These are phyloP conservation scores for Phytophthora pini DNA, from an alignment of 352 stramenopile species.

Conservation along the genomic window DNA sequence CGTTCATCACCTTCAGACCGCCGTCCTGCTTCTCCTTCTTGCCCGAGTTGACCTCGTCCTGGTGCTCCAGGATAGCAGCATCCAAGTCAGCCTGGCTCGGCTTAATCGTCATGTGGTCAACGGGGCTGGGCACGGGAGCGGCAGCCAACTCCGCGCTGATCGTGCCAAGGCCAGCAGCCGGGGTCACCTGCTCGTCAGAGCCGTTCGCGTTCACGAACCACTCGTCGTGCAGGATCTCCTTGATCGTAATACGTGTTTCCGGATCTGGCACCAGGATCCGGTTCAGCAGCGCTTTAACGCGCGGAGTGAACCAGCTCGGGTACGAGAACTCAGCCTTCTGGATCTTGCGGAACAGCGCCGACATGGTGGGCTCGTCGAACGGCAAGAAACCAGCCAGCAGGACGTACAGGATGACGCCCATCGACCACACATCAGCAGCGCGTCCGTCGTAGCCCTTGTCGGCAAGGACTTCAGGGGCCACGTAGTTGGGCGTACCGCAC, in stretches of 20 bases:
- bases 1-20: constrained; percentile 90
- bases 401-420: constrained; percentile 99
- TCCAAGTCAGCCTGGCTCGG: constrained; percentile 87
- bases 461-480: constrained; percentile 93
- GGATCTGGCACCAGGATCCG: constrained; percentile 95
- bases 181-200: constrained; percentile 33
- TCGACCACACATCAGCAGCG: constrained; percentile 97
- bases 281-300: constrained; percentile 90
- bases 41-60: constrained; percentile 71
- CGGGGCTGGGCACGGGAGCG: constrained; percentile 19
- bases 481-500: constrained; percentile 98
- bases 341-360: constrained; percentile 97
- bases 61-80: constrained; percentile 81
- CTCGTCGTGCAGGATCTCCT: constrained; percentile 91
- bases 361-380: constrained; percentile 96
- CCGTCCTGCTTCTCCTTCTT: constrained; percentile 76
- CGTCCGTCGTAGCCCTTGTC: constrained; percentile 95
- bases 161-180: constrained; percentile 20
- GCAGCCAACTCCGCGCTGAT: constrained; percentile 28
- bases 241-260: constrained; percentile 82
- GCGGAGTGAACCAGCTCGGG: constrained; percentile 92
- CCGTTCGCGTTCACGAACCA: constrained; percentile 86
- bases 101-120: constrained; percentile 73
- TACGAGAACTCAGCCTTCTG: constrained; percentile 96
- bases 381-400: constrained; percentile 93